These are phyloP conservation scores for Solanum arcanum DNA, from an alignment of 257 asterid species.

Conservation along the genomic window DNA sequence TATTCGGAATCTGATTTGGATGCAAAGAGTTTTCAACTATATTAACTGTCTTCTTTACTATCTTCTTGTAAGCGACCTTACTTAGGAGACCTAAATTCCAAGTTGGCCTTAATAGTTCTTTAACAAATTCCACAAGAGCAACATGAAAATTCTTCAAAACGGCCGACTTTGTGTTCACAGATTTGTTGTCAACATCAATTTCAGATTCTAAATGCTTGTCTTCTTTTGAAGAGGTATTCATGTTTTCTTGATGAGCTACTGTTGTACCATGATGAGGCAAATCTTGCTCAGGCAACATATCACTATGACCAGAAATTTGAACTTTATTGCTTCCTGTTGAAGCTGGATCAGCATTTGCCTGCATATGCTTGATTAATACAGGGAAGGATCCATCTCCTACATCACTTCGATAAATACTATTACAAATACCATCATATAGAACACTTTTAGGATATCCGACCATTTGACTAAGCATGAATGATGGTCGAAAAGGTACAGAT, in stretches of 20 bases:
- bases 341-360: conserved; percentile 10
- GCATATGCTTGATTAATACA: conserved; percentile 17
- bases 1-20: conserved; percentile 54
- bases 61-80: conserved; percentile 60
- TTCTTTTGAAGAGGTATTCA: conserved; percentile 16
- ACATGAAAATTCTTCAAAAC: conserved; percentile 42
- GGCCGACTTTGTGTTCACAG: conserved; percentile 24
- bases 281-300: background rate
- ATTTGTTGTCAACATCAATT: conserved; percentile 19
- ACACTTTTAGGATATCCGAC: conserved; percentile 29
- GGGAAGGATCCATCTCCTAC: conserved; percentile 19
- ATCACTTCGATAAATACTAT: background rate
- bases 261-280: background rate
- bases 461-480: conserved; percentile 38
- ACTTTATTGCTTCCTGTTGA: conserved; percentile 4
- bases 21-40: conserved; percentile 57
- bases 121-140: conserved; percentile 61
- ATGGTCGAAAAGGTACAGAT: conserved; percentile 61
- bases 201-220: conserved; percentile 32
- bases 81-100: conserved; percentile 68
- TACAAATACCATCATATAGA: conserved; percentile 32
- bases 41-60: conserved; percentile 62
- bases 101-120: conserved; percentile 68
- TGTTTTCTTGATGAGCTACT: conserved; percentile 1
- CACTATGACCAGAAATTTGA: conserved; percentile 3